Base-by-base conservation (phyloP, 768 basidiomycete species). In the Ramaria rubella region DNA sequence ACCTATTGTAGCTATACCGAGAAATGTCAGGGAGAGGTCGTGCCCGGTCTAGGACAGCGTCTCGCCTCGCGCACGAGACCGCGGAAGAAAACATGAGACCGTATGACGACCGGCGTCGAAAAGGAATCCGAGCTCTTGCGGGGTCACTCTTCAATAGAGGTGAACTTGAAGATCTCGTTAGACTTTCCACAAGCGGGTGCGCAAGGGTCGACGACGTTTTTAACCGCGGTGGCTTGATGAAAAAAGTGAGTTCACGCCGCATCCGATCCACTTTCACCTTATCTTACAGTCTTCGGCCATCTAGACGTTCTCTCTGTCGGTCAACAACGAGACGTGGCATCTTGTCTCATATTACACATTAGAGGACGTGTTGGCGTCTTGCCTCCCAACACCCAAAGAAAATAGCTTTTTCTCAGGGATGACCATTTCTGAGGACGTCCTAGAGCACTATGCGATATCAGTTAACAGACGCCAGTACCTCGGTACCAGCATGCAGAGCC, bases 251-350 rank as follows among this genome's bases (percentile, higher is more conserved):
- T 58, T 7, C 8, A 19, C 4, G 19, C 5, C n/a, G n/a, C n/a
- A n/a, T n/a, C n/a, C n/a, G n/a, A n/a, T n/a, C n/a, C n/a, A n/a
- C n/a, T n/a, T 45, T 31, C 36, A 5, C 1, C 9, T 9, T 21
- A 21, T 4, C 24, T 15, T 29, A 31, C 29, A 11, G 17, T 26
- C 26, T 48, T 1, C 43, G 2, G 31, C 43, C 19, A 56, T 34
- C 34, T 68, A 92, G 88, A 91, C 89, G n/a, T 90, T 91, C 64
- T 90, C 90, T 8, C 84, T 91, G 49, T 81, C 36, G 82, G 88
- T 55, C 85, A 88, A 59, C 85, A 85, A 14, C 85, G 83, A 49
- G 83, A 89, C 71, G 81, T 56, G 90, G 50, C 90, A 92, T 66
- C 77, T 91, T 59, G 82, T 92, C 59, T 87, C 87, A 15, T 92